phyloP scores from a whole-genome alignment of 495 filamentous ascomycete genomes.

The Alectoria sarmentosa region DNA sequence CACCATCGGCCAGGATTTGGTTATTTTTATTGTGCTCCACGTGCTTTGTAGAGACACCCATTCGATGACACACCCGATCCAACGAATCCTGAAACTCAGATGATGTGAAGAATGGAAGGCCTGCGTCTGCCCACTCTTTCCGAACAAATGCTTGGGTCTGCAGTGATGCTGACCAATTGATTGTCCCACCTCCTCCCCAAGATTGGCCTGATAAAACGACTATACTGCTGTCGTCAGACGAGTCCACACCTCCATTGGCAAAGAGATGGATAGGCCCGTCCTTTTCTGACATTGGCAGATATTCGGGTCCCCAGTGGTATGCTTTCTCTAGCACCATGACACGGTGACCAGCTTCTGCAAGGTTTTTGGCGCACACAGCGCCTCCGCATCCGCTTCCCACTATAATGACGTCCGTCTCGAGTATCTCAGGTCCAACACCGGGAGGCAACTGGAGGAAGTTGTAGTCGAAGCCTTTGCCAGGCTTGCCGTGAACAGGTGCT shows the following conservation, averaged over 20 bases:
- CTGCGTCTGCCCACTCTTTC: conserved; percentile 69
- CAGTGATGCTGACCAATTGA: conserved; percentile 84
- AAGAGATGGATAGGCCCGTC: conserved; percentile 55
- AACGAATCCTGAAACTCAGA: conserved; percentile 67
- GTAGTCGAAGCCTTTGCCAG: conserved; percentile 47
- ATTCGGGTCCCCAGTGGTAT: conserved; percentile 61
- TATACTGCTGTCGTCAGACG: conserved; percentile 57
- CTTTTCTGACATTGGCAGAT: conserved; percentile 63
- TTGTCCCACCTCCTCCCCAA: conserved; percentile 80
- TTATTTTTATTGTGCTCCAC: conserved; percentile 68
- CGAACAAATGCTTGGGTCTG: conserved; percentile 77
- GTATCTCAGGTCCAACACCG: conserved; percentile 39
- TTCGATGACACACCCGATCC: conserved; percentile 63
- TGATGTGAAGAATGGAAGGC: conserved; percentile 71
- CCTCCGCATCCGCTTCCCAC: conserved; percentile 85
- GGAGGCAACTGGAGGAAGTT: conserved; percentile 46
- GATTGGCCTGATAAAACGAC: conserved; percentile 59
- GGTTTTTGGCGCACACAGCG: conserved; percentile 71
- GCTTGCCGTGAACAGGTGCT: conserved; percentile 53
- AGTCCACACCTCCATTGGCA: conserved; percentile 46
- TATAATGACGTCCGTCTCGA: conserved; percentile 78
- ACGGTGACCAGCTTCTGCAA: conserved; percentile 64
- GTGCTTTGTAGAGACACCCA: conserved; percentile 67
- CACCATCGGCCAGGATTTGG: conserved; percentile 62
- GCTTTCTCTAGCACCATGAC: conserved; percentile 82